Base-by-base conservation (phyloP, 768 basidiomycete species). In the Ramaria sp. region DNA sequence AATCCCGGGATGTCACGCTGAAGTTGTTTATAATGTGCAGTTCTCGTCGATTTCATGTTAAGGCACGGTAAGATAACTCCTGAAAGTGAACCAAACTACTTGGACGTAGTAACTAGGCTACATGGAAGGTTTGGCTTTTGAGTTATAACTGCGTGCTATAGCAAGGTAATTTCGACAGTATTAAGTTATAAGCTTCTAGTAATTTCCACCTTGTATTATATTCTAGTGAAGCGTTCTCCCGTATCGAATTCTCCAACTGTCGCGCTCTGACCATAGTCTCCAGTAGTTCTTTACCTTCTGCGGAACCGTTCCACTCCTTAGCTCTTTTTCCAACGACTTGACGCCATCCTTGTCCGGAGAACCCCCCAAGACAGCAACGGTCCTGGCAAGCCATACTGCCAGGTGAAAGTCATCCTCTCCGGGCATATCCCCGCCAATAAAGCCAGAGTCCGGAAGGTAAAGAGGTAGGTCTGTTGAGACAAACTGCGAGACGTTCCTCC, bases 1-100 rank as follows among this genome's bases (percentile, higher is more conserved):
- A 51, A 11, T 42, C 24, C 31, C 20, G 51, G 45, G 24, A 34
- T 30, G 47, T 42, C 5, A n/a, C 33, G 27, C 31, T 38, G 13
- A 34, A 43, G 11, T 27, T 5, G 2, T 27, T 20, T 17, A 49
- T 49, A 49, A 0, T 22, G n/a, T 34, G n/a, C 55, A 91, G 91
- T 93, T 15, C 72, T 97, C 49, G 72, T 98, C 47, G 94, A 98
- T 68, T 84, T 97, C 59, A 78, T 98, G 68, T 79, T 97, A 51
- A 81, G 94, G 1, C 83, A 87, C 58, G 93, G 93, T 0, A 76
- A 84, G 59, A 74, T 97, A 52, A 94, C 91, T 0, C 80, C 91
- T 0, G 93, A 95, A 59, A 88, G 84, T 59, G 96, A 98, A 66
- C 82, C 86, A 1, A 75, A 89, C 59, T 94, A 78, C 65, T 70